A percentile compares a stretch with the other conserved stretches of the same genome.
Conservation (phyloP, 441 rosid species). For the Macaranga tanarius region DNA sequence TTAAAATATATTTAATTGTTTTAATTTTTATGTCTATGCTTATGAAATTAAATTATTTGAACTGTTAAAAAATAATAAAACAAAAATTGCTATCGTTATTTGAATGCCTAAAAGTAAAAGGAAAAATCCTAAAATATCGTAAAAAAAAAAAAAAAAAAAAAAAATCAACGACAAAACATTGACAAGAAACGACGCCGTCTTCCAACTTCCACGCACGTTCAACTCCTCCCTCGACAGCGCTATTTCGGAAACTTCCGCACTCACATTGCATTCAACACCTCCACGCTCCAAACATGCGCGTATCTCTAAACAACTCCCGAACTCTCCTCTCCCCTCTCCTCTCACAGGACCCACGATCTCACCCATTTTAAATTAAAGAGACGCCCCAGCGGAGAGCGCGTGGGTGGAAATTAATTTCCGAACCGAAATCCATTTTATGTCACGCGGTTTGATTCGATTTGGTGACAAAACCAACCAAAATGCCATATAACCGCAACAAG, state of each 20-base stretch:
- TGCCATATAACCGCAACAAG: background rate
- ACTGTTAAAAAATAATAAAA: no score
- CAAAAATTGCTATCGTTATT: no score
- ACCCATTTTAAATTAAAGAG: no score
- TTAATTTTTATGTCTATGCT: no score
- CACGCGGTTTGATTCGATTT: constrained; percentile 15
- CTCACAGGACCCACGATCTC: background rate
- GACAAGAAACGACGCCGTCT: background rate
- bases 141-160: no score
- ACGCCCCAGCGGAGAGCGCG: background rate
- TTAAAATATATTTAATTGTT: no score
- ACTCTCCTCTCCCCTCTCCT: no score
- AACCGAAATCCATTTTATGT: background rate
- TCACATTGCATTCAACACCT: background rate
- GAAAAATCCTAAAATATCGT: no score
- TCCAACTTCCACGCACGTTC: background rate
- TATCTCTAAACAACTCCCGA: background rate
- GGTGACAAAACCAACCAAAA: background rate
- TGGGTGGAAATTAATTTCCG: background rate
- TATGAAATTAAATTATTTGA: no score
- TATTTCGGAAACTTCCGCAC: background rate
- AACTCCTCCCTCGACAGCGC: background rate
- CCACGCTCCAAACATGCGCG: background rate
- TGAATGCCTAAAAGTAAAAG: no score
- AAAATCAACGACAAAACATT: background rate